Evolutionary conservation across 1,284 basidiomycete genomes (phyloP), one percentile per base, ranked within the genome.

Genomic region (Pseudozyma hubeiensis): DNA sequence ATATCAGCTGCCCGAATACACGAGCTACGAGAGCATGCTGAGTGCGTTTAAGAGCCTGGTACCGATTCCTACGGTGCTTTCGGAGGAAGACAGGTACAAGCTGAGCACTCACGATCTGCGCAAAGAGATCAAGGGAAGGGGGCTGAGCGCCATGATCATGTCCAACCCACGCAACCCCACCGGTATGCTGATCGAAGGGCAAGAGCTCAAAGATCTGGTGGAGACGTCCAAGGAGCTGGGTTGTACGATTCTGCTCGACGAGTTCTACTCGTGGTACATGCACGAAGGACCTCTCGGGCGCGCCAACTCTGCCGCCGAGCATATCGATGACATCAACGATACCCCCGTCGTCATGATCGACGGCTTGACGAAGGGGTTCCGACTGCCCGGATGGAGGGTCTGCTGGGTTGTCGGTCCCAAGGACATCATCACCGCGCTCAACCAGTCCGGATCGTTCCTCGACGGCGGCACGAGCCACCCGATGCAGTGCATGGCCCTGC

Each of bases 131-230:
- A 60, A 64, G 13, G 75, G 76, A 6, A 77, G 77, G 85, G 94
- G 92, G 35, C 87, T 97, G 24, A 90, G 91, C 14, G 93, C 95
- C 44, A 89, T 97, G 64, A 88, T 97, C 56, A 91, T 93, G 1
- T 93, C 92, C 17, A 97, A 97, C 85, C 93, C 93, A 13, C 89
- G 93, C 62, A 95, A 95, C 81, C 93, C 94, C 1, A 97, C 94
- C 0, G 94, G 94, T 10, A 93, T 94, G 77, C 87, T 81, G 19
- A 76, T 81, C 45, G 56, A 77, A 72, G 93, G 92, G 14, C 87
- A 92, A 14, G 91, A 95, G 14, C 88, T 97, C 60, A 89, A 91
- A 77, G 89, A 91, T 49, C 89, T 97, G 11, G 93, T 95, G 7
- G 82, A 87, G 7, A 86, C 94, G 39, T 88, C 90, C 52, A 88